phyloP scores from a whole-genome alignment of 345 rosid genomes.

The Raphanus raphanistrum region DNA sequence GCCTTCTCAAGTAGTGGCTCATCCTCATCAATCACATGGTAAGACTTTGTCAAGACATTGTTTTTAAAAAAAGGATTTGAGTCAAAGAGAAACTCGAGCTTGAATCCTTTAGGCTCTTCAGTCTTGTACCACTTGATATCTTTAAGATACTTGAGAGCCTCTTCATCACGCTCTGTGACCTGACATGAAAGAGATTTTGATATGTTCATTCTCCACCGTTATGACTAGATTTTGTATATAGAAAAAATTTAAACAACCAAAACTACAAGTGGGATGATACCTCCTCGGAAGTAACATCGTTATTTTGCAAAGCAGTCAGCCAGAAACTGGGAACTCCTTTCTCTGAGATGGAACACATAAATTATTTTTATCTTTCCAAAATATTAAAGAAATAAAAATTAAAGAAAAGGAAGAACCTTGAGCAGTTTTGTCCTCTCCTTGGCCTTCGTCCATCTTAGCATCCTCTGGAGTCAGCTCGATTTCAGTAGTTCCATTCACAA shows the following conservation, averaged over 20 bases:
- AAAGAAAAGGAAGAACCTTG: constrained; percentile 46
- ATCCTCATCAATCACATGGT: constrained; percentile 94
- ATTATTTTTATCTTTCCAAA: background rate
- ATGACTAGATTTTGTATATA: background rate
- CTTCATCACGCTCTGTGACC: constrained; percentile 90
- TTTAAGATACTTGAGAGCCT: constrained; percentile 71
- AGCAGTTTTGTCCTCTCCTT: constrained; percentile 50
- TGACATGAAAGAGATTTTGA: constrained; percentile 21
- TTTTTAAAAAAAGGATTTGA: constrained; percentile 78
- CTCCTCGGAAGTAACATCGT: constrained; percentile 75
- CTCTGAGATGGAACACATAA: constrained; percentile 44
- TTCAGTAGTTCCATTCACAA: constrained; percentile 75
- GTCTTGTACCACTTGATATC: constrained; percentile 79
- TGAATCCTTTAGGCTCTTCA: constrained; percentile 88
- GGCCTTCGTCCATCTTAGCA: constrained; percentile 45
- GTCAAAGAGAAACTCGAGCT: constrained; percentile 81
- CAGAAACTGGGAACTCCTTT: constrained; percentile 95
- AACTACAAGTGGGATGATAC: constrained; percentile 36
- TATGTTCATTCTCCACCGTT: background rate
- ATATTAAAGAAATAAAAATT: background rate
- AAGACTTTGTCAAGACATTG: constrained; percentile 73
- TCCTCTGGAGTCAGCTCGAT: constrained; percentile 53
- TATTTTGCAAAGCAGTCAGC: constrained; percentile 82
- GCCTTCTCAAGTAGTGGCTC: constrained; percentile 92
- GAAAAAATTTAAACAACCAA: background rate